A percentile compares a stretch with the other conserved stretches of the same genome.
Conservation (phyloP, 192 early-diverging fungal species). For the Mortierella alpina region DNA sequence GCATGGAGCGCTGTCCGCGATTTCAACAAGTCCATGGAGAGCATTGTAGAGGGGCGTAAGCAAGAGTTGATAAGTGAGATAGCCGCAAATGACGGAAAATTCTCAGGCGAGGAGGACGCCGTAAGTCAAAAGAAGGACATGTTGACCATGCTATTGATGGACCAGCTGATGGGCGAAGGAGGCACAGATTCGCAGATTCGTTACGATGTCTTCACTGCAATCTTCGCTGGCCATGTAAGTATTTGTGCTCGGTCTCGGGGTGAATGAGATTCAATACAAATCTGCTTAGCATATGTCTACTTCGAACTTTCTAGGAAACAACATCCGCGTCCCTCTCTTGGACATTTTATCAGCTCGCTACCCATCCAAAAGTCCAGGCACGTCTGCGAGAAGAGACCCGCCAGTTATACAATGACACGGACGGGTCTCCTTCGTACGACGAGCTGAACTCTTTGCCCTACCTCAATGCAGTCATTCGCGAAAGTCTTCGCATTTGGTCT, state of each 20-base stretch:
- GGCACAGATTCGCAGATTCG: slow-evolving; percentile 35
- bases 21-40: slow-evolving; percentile 26
- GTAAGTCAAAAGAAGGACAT: slow-evolving; percentile 51
- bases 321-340: slow-evolving; percentile 63
- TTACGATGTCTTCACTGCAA: slow-evolving; percentile 33
- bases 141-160: slow-evolving; percentile 40
- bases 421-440: slow-evolving; percentile 53
- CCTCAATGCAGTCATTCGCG: slow-evolving; percentile 63
- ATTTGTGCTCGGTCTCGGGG: not conserved
- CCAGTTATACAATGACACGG: slow-evolving; percentile 18
- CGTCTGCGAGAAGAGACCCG: slow-evolving; percentile 54
- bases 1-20: slow-evolving; percentile 35
- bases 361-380: slow-evolving; percentile 52
- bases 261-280: not conserved
- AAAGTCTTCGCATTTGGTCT: slow-evolving; percentile 64
- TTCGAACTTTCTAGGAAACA: slow-evolving; percentile 44
- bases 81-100: slow-evolving; percentile 20
- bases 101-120: slow-evolving; percentile 21
- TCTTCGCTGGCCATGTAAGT: slow-evolving; percentile 50
- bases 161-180: slow-evolving; percentile 29
- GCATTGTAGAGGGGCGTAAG: slow-evolving; percentile 27
- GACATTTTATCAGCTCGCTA: slow-evolving; percentile 56
- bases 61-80: slow-evolving; percentile 27
- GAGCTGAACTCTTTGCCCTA: slow-evolving; percentile 57
- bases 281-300: not conserved